phyloP scores from a whole-genome alignment of 2,329 filamentous ascomycete species.

The Fragosphaeria purpurea region DNA sequence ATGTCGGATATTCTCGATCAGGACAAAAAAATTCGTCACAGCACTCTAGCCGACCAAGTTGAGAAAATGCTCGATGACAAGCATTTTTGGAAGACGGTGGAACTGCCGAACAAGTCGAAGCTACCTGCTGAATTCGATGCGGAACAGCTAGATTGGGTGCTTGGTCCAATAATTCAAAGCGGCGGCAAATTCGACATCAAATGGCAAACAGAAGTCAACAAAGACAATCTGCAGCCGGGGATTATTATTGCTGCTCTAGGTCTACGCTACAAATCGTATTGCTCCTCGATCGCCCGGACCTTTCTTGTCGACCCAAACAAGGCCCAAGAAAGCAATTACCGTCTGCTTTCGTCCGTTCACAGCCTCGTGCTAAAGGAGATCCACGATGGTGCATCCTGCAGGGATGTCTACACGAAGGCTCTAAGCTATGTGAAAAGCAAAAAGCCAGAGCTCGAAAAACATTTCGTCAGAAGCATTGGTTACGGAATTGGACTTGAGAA shows the following conservation, averaged over 20 bases:
- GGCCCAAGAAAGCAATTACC: conserved; percentile 88
- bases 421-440: conserved; percentile 70
- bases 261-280: conserved; percentile 91
- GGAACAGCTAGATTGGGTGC: conserved; percentile 84
- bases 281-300: conserved; percentile 81
- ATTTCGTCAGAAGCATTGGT: conserved; percentile 88
- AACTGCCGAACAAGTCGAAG: conserved; percentile 60
- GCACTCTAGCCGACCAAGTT: conserved; percentile 73
- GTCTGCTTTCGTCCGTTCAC: conserved; percentile 74
- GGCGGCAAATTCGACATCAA: conserved; percentile 91
- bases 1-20: conserved; percentile 95
- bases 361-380: conserved; percentile 85
- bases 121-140: conserved; percentile 80
- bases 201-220: conserved; percentile 67
- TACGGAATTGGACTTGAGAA: conserved; percentile 89
- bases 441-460: conserved; percentile 90
- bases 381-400: conserved; percentile 72
- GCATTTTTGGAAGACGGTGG: conserved; percentile 81
- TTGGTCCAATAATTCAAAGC: conserved; percentile 85
- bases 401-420: conserved; percentile 88
- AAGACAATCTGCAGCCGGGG: conserved; percentile 75
- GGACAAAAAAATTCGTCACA: conserved; percentile 95
- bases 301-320: conserved; percentile 97
- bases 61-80: conserved; percentile 84
- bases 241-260: conserved; percentile 91